phyloP scores from a whole-genome alignment of 106 monocot genomes.

The Phalaenopsis aphrodite region DNA sequence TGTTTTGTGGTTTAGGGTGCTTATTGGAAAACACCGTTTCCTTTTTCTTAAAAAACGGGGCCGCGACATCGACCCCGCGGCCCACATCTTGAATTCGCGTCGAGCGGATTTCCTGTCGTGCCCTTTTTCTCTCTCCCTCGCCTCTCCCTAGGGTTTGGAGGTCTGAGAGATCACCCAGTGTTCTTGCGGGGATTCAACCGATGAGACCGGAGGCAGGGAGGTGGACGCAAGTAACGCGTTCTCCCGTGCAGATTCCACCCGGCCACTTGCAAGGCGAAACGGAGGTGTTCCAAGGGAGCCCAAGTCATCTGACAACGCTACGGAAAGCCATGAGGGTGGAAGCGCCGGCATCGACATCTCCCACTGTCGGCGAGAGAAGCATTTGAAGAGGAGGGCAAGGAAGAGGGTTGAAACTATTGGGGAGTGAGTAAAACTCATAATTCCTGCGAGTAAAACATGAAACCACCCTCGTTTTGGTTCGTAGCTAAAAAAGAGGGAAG shows the following conservation, averaged over 20 bases:
- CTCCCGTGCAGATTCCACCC: conserved; percentile 23
- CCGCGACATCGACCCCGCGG: too few relatives aligned
- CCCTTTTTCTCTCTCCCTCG: too few relatives aligned
- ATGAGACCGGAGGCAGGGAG: conserved; percentile 41
- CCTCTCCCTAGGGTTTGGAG: conserved; percentile 17
- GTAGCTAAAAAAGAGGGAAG: too few relatives aligned
- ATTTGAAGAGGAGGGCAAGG: conserved; percentile 8
- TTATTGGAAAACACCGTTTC: too few relatives aligned
- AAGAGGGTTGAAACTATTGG: conserved; percentile 8
- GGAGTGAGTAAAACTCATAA: conserved; percentile 2
- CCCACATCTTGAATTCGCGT: too few relatives aligned
- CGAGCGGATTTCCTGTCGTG: too few relatives aligned
- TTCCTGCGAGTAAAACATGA: neutral
- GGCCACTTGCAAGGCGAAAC: conserved; percentile 26
- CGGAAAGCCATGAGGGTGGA: conserved; percentile 25
- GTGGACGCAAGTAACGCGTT: conserved; percentile 21
- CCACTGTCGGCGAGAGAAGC: neutral
- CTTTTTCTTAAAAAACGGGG: too few relatives aligned
- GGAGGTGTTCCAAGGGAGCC: conserved; percentile 25
- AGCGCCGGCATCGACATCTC: conserved; percentile 18
- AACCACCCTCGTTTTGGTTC: neutral
- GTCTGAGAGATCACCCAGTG: conserved; percentile 25
- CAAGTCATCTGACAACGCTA: conserved; percentile 16
- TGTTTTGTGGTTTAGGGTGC: too few relatives aligned
- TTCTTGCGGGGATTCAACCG: conserved; percentile 20